Conservation (phyloP, 208 protist genomes). For the Trypanosoma grayi region DNA sequence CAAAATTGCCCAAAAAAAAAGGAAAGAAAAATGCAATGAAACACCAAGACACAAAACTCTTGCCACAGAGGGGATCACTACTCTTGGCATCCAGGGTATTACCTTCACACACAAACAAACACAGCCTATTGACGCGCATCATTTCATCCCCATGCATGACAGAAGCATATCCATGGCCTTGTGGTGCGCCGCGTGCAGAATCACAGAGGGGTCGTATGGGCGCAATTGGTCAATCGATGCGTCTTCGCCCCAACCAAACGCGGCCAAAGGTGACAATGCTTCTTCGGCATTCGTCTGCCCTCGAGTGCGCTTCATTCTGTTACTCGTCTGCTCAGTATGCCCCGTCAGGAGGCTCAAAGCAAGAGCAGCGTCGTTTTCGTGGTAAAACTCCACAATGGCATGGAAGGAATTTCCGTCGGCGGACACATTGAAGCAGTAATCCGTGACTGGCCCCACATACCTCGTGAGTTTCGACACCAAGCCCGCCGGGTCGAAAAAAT, state of each 20-base stretch:
- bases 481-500: slow-evolving; percentile 15
- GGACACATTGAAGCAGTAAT: slow-evolving; percentile 20
- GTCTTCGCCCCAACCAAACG: slow-evolving; percentile 15
- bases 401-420: slow-evolving; percentile 4
- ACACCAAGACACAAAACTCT: not conserved
- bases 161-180: slow-evolving; percentile 3
- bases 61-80: too few relatives aligned
- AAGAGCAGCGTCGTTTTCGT: slow-evolving; percentile 12
- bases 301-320: not conserved
- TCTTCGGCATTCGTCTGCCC: not conserved
- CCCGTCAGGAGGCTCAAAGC: slow-evolving; percentile 11
- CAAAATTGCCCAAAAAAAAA: not conserved
- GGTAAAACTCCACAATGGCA: slow-evolving; percentile 25
- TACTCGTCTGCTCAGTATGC: not conserved
- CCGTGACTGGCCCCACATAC: slow-evolving; percentile 23
- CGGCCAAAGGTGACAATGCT: slow-evolving; percentile 1
- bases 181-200: not conserved
- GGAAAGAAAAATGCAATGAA: not conserved
- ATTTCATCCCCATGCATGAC: not conserved
- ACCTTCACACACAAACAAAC: too few relatives aligned
- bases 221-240: not conserved
- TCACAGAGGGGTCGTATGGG: not conserved
- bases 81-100: too few relatives aligned
- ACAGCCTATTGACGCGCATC: too few relatives aligned
- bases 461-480: slow-evolving; percentile 22